These are phyloP conservation scores for Talaromyces ruber DNA, from an alignment of 495 filamentous ascomycete species.

Conservation along the genomic window DNA sequence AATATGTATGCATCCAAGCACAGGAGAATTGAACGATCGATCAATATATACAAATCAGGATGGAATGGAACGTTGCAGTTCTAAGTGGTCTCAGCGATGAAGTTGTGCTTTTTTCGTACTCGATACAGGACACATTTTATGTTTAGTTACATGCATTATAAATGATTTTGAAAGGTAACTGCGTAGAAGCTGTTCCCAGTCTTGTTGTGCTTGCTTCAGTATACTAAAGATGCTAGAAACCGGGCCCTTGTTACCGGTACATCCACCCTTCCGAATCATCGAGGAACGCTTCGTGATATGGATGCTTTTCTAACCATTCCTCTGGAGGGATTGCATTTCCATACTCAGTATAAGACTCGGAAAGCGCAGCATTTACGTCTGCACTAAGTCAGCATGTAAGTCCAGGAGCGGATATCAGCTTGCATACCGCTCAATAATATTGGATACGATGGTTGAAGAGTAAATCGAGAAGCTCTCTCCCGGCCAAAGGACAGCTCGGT, in stretches of 20 bases:
- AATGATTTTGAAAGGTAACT: neutral
- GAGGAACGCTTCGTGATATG: neutral
- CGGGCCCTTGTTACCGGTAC: neutral
- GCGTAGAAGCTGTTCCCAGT: neutral
- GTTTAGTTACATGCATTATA: neutral
- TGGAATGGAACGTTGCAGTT: neutral
- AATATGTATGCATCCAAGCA: neutral
- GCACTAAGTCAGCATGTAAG: neutral
- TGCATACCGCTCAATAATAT: neutral
- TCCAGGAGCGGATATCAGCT: neutral
- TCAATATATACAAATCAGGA: neutral
- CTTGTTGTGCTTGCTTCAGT: neutral
- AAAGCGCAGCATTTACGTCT: neutral
- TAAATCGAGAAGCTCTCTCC: neutral
- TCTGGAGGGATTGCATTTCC: neutral
- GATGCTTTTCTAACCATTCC: neutral
- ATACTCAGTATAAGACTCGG: neutral
- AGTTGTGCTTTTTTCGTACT: neutral
- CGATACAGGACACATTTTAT: neutral
- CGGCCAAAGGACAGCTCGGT: neutral
- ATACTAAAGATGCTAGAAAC: neutral
- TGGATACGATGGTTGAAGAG: neutral
- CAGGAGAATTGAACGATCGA: neutral
- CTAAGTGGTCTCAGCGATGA: neutral
- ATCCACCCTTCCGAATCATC: slow-evolving; percentile 1